Percentiles rank a stretch among this genome's conserved stretches.
Evolutionary conservation across 192 early-diverging fungal genomes (phyloP).

Genomic region (Geranomyces variabilis): DNA sequence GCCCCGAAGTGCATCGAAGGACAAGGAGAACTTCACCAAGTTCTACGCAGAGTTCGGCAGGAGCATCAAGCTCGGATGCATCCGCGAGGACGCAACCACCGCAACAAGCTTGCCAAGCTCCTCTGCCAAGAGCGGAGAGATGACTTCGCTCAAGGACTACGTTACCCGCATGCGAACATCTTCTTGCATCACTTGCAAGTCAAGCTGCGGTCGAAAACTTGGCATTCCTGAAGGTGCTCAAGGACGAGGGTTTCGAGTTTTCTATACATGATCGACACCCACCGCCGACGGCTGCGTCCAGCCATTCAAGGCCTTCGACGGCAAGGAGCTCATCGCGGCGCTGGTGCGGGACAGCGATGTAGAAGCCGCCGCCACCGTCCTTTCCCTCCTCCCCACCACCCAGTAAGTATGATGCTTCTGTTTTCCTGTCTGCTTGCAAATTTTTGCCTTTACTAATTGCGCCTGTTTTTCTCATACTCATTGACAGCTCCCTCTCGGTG

Average conservation of each 20-base stretch:
- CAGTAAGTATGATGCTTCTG: too few relatives aligned
- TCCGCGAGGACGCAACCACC: slow-evolving; percentile 98
- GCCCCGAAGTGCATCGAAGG: slow-evolving; percentile 99
- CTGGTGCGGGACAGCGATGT: slow-evolving; percentile 99
- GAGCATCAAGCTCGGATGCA: slow-evolving; percentile 99
- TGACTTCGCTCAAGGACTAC: slow-evolving; percentile 99
- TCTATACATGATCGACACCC: slow-evolving; percentile 96
- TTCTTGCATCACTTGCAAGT: slow-evolving; percentile 97
- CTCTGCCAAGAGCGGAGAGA: slow-evolving; percentile 95
- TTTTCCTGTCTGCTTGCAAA: too few relatives aligned
- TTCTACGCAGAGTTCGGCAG: slow-evolving; percentile 99
- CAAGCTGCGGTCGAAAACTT: slow-evolving; percentile 92
- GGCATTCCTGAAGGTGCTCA: slow-evolving; percentile 97
- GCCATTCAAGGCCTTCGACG: slow-evolving; percentile 99
- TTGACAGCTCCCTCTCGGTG: too few relatives aligned
- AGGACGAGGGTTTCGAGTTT: slow-evolving; percentile 99
- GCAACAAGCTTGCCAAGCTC: slow-evolving; percentile 93
- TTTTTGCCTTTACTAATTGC: too few relatives aligned
- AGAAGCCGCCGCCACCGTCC: slow-evolving; percentile 97
- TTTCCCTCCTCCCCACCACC: too few relatives aligned
- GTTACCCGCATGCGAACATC: slow-evolving; percentile 99
- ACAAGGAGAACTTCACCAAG: slow-evolving; percentile 98
- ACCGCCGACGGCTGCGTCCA: slow-evolving; percentile 99
- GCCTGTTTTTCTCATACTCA: too few relatives aligned
- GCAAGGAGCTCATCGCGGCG: slow-evolving; percentile 96